Conservation (phyloP, 179 eudicot species). For the Pouteria campechiana region DNA sequence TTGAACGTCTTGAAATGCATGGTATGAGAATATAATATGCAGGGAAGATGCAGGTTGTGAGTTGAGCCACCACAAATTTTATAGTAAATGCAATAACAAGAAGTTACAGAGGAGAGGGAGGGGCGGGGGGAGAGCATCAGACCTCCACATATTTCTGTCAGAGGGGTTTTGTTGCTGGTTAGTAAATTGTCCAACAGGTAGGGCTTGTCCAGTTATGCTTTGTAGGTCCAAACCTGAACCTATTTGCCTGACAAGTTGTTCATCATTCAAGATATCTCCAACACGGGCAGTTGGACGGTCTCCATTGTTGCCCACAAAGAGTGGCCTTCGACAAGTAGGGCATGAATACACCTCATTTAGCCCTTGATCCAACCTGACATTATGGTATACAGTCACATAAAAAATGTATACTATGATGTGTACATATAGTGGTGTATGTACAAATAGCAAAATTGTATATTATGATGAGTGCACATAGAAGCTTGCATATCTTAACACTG, state of each 20-base stretch:
- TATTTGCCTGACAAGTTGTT: constrained; percentile 89
- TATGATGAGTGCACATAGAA: too few species aligned
- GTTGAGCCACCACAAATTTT: neutral
- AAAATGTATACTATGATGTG: too few species aligned
- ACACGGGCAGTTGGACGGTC: constrained; percentile 27
- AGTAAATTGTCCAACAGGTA: constrained; percentile 34
- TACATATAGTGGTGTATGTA: too few species aligned
- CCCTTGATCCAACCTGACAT: constrained; percentile 91
- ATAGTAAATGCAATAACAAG: neutral
- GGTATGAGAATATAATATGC: too few species aligned
- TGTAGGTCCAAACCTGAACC: constrained; percentile 57
- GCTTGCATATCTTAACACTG: too few species aligned
- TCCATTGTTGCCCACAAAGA: constrained; percentile 61
- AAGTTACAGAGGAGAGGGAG: neutral
- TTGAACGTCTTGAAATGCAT: too few species aligned
- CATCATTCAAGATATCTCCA: constrained; percentile 58
- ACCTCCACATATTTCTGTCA: constrained; percentile 75
- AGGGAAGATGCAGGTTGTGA: neutral
- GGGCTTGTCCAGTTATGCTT: constrained; percentile 33
- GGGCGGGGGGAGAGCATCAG: constrained; percentile 1
- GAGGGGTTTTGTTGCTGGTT: constrained; percentile 42
- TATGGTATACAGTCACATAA: too few species aligned
- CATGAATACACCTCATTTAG: constrained; percentile 71
- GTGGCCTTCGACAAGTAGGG: constrained; percentile 98
- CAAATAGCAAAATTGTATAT: too few species aligned